phyloP scores from a whole-genome alignment of 2,329 filamentous ascomycete genomes.

The Metarhizium guizhouense region DNA sequence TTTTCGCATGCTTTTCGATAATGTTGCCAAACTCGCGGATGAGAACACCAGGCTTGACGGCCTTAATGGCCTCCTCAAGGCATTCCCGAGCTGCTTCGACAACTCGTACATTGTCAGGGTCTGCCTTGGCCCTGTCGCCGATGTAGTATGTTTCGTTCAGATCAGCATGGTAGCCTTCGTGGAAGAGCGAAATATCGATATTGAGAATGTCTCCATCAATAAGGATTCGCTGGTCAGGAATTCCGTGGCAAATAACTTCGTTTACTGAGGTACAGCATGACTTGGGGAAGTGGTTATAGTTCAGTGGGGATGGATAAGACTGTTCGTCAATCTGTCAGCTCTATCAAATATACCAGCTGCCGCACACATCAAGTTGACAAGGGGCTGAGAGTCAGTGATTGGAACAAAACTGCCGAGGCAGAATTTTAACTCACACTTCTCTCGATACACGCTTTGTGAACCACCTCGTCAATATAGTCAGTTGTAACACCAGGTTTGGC shows the following conservation, averaged over 20 bases:
- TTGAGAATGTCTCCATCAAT: conserved; percentile 94
- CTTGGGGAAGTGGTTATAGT: conserved; percentile 95
- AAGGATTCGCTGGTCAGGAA: conserved; percentile 81
- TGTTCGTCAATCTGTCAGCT: conserved; percentile 27
- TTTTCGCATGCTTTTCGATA: conserved; percentile 93
- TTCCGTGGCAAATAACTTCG: conserved; percentile 97
- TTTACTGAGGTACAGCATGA: conserved; percentile 95
- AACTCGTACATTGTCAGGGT: conserved; percentile 81
- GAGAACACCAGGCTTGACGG: conserved; percentile 86
- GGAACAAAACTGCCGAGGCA: neutral
- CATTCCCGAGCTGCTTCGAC: conserved; percentile 86
- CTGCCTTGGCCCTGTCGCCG: conserved; percentile 73
- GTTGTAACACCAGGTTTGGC: conserved; percentile 88
- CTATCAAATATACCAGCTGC: neutral
- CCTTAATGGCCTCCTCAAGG: conserved; percentile 79
- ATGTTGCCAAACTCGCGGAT: conserved; percentile 90
- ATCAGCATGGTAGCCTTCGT: conserved; percentile 91
- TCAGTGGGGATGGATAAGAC: conserved; percentile 91
- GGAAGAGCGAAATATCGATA: conserved; percentile 90
- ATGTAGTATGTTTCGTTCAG: conserved; percentile 99
- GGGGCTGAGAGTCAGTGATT: neutral
- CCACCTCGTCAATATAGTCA: conserved; percentile 88
- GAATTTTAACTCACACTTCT: conserved; percentile 58
- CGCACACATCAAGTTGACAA: neutral
- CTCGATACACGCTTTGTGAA: conserved; percentile 91